Percentiles rank a stretch among this genome's conserved stretches.
Conservation (phyloP, 78 protist species). For the Dictyostelium firmibasis region DNA sequence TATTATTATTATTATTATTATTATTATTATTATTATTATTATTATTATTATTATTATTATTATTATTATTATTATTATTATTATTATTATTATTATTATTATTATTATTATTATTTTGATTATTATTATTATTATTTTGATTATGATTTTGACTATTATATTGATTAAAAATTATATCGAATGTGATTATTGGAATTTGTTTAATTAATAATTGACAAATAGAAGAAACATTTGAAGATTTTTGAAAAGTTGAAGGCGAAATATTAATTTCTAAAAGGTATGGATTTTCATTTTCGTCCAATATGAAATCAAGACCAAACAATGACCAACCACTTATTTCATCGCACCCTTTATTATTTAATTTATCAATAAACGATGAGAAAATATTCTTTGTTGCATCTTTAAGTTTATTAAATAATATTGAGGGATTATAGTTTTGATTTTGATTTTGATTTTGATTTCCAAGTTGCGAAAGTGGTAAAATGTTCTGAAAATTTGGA, state of each 20-base stretch:
- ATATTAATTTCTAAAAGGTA: slow-evolving; percentile 45
- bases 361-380: not conserved
- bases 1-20: too few relatives aligned
- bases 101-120: too few relatives aligned
- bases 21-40: too few relatives aligned
- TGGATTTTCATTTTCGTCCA: slow-evolving; percentile 7
- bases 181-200: not conserved
- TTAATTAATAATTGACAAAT: not conserved
- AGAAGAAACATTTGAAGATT: not conserved
- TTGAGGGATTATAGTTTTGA: not conserved
- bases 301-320: slow-evolving; percentile 48
- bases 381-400: slow-evolving; percentile 24
- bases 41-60: too few relatives aligned
- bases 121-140: too few relatives aligned
- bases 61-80: too few relatives aligned
- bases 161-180: slow-evolving; percentile 15
- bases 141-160: too few relatives aligned
- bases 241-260: slow-evolving; percentile 50
- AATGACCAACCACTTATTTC: slow-evolving; percentile 16
- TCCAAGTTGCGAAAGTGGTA: slow-evolving; percentile 14
- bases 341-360: not conserved
- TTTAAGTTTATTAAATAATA: not conserved
- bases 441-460: not conserved
- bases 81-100: too few relatives aligned
- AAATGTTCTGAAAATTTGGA: slow-evolving; percentile 5